A percentile compares a stretch with the other conserved stretches of the same genome.
Evolutionary conservation across 345 rosid species (phyloP).

Genomic region (Syzygium aromaticum): DNA sequence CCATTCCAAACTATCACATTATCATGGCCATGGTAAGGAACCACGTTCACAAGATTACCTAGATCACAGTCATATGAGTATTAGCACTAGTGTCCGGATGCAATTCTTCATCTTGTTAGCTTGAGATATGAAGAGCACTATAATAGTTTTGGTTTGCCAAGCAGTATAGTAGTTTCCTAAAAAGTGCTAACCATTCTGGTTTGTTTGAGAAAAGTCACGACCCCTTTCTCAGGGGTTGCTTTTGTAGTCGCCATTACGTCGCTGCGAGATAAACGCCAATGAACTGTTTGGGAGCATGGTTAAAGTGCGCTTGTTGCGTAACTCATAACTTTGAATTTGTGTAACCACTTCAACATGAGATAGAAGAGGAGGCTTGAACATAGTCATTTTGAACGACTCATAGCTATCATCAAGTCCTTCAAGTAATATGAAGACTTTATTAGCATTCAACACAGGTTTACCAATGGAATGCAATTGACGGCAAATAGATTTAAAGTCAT

Average conservation of each 20-base stretch:
- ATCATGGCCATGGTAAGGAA: neutral
- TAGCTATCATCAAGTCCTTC: neutral
- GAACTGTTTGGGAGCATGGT: neutral
- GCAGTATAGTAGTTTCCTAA: neutral
- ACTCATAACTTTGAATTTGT: neutral
- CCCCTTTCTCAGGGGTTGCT: neutral
- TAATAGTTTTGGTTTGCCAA: neutral
- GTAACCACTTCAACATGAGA: neutral
- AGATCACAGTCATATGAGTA: neutral
- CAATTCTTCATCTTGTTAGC: neutral
- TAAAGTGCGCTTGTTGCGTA: neutral
- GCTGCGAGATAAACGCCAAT: fast-evolving
- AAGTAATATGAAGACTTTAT: neutral
- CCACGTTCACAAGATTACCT: neutral
- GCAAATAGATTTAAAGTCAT: neutral
- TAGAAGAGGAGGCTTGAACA: too few relatives aligned
- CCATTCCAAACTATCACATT: neutral
- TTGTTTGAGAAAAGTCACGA: neutral
- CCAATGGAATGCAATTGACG: neutral
- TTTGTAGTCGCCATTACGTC: neutral
- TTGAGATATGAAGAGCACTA: neutral
- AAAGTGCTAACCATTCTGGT: neutral
- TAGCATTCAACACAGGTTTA: neutral
- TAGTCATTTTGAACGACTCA: neutral
- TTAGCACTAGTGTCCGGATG: neutral